Evolutionary conservation across 1,284 basidiomycete species (phyloP).

Genomic region (Waitea zeae): DNA sequence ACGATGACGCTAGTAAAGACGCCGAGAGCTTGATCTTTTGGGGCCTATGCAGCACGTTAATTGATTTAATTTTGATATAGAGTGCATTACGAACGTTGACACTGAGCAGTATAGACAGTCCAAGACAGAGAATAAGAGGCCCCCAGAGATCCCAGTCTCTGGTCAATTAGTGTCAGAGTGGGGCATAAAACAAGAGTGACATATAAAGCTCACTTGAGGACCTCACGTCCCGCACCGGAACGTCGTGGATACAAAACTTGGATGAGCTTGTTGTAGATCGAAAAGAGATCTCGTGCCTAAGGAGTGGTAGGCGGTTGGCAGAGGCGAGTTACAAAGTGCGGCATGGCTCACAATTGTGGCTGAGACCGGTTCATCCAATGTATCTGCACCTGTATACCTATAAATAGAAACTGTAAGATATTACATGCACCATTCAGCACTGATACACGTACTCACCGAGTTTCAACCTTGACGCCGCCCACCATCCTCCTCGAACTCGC

Average conservation of each 20-base stretch:
- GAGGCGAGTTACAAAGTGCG: constrained; percentile 13
- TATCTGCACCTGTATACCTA: constrained; percentile 69
- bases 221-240: constrained; percentile 54
- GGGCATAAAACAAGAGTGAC: constrained; percentile 3
- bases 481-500: constrained; percentile 39
- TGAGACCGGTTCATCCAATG: constrained; percentile 81
- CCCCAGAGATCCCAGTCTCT: constrained; percentile 98
- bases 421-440: constrained; percentile 1
- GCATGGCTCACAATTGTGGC: constrained; percentile 84
- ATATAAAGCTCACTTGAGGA: constrained; percentile 36
- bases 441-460: constrained; percentile 33
- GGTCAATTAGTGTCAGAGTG: constrained; percentile 5
- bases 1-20: constrained; percentile 88
- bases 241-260: constrained; percentile 84
- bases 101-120: constrained; percentile 76
- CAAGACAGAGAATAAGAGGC: constrained; percentile 73
- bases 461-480: constrained; percentile 77
- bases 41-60: constrained; percentile 69
- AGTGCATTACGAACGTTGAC: constrained; percentile 50
- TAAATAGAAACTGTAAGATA: not conserved
- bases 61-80: too few relatives aligned
- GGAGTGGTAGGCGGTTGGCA: too few relatives aligned
- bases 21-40: constrained; percentile 64
- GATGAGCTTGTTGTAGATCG: constrained; percentile 81
- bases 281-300: constrained; percentile 58